Evolutionary conservation across 2,329 filamentous ascomycete species (phyloP).

Genomic region (Aspergillus hortae): DNA sequence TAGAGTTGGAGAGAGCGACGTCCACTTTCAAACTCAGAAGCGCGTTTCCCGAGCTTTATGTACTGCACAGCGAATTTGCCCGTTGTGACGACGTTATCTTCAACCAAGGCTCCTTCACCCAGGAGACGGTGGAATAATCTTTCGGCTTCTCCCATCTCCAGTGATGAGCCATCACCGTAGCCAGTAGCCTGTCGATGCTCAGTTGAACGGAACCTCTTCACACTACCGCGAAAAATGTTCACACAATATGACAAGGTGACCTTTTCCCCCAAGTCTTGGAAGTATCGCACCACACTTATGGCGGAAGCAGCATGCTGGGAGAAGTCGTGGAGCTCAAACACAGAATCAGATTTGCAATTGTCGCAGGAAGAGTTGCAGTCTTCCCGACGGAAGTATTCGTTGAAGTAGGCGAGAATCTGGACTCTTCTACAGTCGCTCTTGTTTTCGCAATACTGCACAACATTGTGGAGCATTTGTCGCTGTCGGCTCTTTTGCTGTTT

Average conservation of each 20-base stretch:
- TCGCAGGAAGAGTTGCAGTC: slow-evolving; percentile 78
- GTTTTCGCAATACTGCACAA: slow-evolving; percentile 88
- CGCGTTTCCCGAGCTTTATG: slow-evolving; percentile 41
- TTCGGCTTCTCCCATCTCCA: slow-evolving; percentile 74
- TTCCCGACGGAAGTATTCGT: slow-evolving; percentile 70
- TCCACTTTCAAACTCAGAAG: slow-evolving; percentile 45
- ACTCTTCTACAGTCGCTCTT: slow-evolving; percentile 79
- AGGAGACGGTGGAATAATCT: slow-evolving; percentile 77
- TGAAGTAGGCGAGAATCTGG: slow-evolving; percentile 91
- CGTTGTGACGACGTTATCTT: slow-evolving; percentile 64
- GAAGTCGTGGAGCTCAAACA: slow-evolving; percentile 72
- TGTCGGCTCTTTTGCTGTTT: slow-evolving; percentile 79
- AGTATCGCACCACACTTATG: slow-evolving; percentile 61
- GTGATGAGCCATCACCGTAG: slow-evolving; percentile 64
- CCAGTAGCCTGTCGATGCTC: slow-evolving; percentile 53
- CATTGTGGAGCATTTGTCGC: slow-evolving; percentile 76
- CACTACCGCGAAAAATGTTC: slow-evolving; percentile 76
- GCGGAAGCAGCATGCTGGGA: slow-evolving; percentile 70
- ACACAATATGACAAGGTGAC: slow-evolving; percentile 76
- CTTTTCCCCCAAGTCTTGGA: slow-evolving; percentile 44
- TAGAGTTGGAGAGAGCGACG: slow-evolving; percentile 49
- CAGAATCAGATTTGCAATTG: slow-evolving; percentile 73
- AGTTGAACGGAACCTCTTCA: slow-evolving; percentile 53
- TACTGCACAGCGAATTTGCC: slow-evolving; percentile 72
- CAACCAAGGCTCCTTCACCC: slow-evolving; percentile 67